Conservation (phyloP, 805 yeast genomes). For the Ogataea minuta region DNA sequence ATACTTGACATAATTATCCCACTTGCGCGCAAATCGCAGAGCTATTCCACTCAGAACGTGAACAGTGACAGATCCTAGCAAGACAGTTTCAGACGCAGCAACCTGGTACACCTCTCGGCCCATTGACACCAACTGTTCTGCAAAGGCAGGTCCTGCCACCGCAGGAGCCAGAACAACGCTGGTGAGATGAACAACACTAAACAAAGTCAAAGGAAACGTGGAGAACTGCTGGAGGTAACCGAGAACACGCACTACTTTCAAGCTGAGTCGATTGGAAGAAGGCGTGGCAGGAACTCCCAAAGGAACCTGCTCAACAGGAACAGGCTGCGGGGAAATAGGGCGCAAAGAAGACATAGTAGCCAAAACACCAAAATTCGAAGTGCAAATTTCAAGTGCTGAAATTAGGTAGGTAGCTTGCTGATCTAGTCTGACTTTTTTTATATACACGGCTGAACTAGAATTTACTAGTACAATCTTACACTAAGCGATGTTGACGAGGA, state of each 20-base stretch:
- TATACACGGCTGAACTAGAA: too few species aligned
- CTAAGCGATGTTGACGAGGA: too few species aligned
- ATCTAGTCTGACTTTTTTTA: too few species aligned
- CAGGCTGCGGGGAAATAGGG: slow-evolving; percentile 24
- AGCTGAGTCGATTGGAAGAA: slow-evolving; percentile 9
- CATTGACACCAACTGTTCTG: slow-evolving; percentile 56
- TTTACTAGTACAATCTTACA: too few species aligned
- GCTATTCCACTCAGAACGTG: slow-evolving; percentile 57
- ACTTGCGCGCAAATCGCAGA: slow-evolving; percentile 39
- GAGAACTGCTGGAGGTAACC: slow-evolving; percentile 52
- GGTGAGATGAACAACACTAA: slow-evolving; percentile 55
- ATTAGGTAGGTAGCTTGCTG: too few species aligned
- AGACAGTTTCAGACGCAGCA: slow-evolving; percentile 45
- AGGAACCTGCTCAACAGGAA: slow-evolving; percentile 13
- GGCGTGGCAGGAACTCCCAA: slow-evolving; percentile 20
- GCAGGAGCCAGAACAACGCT: slow-evolving; percentile 55
- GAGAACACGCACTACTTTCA: slow-evolving; percentile 20
- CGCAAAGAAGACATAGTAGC: slow-evolving; percentile 5
- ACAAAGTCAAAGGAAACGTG: slow-evolving; percentile 54
- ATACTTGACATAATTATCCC: slow-evolving; percentile 30
- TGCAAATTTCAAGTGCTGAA: too few species aligned
- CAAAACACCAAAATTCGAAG: too few species aligned
- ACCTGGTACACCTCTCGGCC: slow-evolving; percentile 62
- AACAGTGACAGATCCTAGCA: slow-evolving; percentile 45
- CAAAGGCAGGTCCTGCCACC: slow-evolving; percentile 40